Evolutionary conservation across 139 green algal species (phyloP).

Genomic region (Closterium sp.): DNA sequence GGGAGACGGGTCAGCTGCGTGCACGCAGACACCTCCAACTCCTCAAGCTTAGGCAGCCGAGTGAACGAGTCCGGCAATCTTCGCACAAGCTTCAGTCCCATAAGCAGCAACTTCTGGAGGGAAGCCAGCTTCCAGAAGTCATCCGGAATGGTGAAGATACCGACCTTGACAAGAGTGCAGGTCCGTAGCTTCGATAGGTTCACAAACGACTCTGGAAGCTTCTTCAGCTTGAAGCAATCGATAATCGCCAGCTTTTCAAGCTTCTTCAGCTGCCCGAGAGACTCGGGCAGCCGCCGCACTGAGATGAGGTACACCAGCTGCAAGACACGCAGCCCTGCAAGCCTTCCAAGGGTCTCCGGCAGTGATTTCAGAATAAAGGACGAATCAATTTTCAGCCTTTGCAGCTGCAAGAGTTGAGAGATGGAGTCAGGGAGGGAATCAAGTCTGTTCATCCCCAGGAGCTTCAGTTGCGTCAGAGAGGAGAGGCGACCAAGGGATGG

Average conservation of each 20-base stretch:
- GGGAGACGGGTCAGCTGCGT: neutral
- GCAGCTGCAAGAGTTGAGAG: neutral
- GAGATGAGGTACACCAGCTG: neutral
- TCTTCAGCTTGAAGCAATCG: neutral
- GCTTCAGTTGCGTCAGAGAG: neutral
- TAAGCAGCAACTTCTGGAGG: neutral
- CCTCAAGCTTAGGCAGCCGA: neutral
- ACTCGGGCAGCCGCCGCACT: neutral
- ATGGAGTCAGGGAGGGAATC: neutral
- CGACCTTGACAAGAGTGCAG: neutral
- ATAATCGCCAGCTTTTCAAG: neutral
- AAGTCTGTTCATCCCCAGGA: neutral
- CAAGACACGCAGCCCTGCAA: neutral
- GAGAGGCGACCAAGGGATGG: neutral
- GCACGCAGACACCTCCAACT: neutral
- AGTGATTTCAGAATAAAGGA: neutral
- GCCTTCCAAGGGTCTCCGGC: neutral
- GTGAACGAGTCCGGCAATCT: neutral
- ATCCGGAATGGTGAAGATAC: neutral
- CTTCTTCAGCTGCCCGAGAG: neutral
- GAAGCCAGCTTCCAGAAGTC: neutral
- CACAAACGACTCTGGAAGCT: neutral
- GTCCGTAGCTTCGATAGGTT: neutral
- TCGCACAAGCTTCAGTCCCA: neutral
- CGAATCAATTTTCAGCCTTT: neutral